Evolutionary conservation across 1,284 basidiomycete species (phyloP).

Genomic region (Melampsora medusae): DNA sequence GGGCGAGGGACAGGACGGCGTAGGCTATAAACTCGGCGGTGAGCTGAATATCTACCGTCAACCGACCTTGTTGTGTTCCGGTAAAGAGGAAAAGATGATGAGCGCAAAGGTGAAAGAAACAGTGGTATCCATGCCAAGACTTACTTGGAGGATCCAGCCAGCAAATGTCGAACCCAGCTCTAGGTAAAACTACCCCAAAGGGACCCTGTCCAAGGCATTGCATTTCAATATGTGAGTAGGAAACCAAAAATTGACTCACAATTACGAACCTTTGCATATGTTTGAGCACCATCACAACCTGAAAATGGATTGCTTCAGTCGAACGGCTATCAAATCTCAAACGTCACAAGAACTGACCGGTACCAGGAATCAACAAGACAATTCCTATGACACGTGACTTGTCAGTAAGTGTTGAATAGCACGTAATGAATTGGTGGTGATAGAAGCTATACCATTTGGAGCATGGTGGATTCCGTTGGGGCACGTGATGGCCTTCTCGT

Average conservation of each 20-base stretch:
- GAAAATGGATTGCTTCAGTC: conserved; percentile 5
- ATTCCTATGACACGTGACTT: conserved; percentile 4
- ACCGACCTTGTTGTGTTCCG: too few species aligned
- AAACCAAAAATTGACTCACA: background rate
- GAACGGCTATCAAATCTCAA: background rate
- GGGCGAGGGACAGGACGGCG: conserved; percentile 49
- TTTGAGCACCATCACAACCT: background rate
- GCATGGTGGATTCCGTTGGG: too few species aligned
- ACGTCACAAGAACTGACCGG: conserved; percentile 1
- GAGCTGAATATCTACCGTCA: conserved; percentile 51
- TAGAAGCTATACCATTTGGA: too few species aligned
- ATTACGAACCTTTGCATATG: background rate
- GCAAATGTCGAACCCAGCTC: conserved; percentile 53
- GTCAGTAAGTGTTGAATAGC: too few species aligned
- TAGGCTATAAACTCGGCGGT: conserved; percentile 54
- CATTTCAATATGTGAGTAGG: background rate
- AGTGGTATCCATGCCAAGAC: background rate
- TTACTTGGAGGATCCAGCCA: conserved; percentile 51
- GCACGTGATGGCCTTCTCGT: too few species aligned
- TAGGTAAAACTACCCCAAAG: conserved; percentile 29
- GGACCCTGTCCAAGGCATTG: conserved; percentile 5
- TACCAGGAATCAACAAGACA: conserved; percentile 31
- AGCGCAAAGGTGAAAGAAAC: background rate
- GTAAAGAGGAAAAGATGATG: background rate
- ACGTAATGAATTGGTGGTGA: too few species aligned